phyloP scores from a whole-genome alignment of 2,329 filamentous ascomycete species.

The Fusarium ambrosium region DNA sequence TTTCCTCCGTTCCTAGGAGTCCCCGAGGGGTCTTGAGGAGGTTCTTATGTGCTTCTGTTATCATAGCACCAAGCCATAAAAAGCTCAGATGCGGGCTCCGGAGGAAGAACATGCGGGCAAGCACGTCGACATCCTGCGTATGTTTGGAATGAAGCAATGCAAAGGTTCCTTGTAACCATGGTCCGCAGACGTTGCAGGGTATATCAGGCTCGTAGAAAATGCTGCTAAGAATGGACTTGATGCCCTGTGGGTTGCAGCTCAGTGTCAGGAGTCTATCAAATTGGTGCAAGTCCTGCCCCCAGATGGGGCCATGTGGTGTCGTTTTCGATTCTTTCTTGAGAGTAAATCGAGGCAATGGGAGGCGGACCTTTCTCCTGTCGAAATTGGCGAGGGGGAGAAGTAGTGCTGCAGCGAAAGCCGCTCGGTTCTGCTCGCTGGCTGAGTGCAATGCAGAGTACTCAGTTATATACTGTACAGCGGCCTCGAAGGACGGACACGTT shows the following conservation, averaged over 20 bases:
- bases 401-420: constrained; percentile 8
- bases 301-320: neutral
- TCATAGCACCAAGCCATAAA: constrained; percentile 14
- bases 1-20: neutral
- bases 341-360: neutral
- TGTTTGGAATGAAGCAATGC: neutral
- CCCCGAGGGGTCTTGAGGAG: neutral
- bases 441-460: constrained; percentile 7
- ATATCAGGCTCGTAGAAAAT: no score
- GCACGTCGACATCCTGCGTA: neutral
- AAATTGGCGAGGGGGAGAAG: constrained; percentile 9
- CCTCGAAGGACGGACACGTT: neutral
- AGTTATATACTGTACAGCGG: constrained; percentile 2
- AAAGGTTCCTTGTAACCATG: no score
- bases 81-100: constrained; percentile 9
- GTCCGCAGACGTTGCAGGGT: no score
- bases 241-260: no score
- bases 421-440: neutral
- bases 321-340: neutral
- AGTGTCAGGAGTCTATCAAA: no score
- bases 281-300: no score
- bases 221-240: no score
- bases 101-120: constrained; percentile 22
- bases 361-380: constrained; percentile 7
- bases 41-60: constrained; percentile 12